These are phyloP conservation scores for Aspergillus tanneri DNA, from an alignment of 2,329 filamentous ascomycete species.

Conservation along the genomic window DNA sequence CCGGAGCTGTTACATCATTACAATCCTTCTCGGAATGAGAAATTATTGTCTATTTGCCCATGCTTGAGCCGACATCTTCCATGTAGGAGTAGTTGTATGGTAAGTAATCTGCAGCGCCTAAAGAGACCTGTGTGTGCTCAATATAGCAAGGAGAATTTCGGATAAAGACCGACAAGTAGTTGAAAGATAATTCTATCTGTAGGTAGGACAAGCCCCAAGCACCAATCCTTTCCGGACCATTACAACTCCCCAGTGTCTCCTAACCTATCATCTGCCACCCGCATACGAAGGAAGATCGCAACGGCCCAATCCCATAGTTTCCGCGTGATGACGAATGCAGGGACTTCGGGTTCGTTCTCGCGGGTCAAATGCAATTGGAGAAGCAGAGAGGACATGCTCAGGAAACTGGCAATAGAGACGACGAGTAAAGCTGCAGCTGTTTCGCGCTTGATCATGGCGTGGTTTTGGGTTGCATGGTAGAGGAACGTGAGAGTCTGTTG, in stretches of 20 bases:
- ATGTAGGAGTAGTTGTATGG: no score
- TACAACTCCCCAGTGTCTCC: constrained; percentile 24
- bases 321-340: constrained; percentile 53
- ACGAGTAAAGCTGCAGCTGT: constrained; percentile 74
- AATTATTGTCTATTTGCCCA: no score
- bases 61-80: no score
- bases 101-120: no score
- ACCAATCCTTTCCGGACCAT: no score
- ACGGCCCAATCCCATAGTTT: constrained; percentile 43
- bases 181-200: no score
- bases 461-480: constrained; percentile 75
- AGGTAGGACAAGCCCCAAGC: no score
- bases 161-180: no score
- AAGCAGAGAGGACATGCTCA: constrained; percentile 70
- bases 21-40: no score
- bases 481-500: constrained; percentile 67
- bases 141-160: no score
- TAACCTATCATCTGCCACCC: constrained; percentile 32
- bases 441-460: constrained; percentile 76
- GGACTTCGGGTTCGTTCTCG: constrained; percentile 61
- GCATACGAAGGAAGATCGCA: constrained; percentile 36
- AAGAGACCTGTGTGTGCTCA: no score
- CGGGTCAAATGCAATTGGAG: constrained; percentile 65
- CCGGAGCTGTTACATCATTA: no score
- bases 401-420: constrained; percentile 73